Evolutionary conservation across 148 eudicot genomes (phyloP).

Genomic region (Nyssa sinensis): DNA sequence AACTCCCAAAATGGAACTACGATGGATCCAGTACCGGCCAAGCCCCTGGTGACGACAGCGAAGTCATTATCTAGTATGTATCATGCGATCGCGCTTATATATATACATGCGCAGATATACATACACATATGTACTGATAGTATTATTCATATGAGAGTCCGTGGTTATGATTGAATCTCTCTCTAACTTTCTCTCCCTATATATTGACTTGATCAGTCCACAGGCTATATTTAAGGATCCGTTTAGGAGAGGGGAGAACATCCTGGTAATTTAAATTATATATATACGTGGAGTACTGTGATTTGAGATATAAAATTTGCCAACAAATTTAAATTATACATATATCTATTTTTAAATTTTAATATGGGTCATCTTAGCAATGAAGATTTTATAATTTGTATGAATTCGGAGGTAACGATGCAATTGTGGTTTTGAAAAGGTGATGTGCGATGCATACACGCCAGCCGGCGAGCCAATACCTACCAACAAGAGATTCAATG

Average conservation of each 20-base stretch:
- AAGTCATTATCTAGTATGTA: slow-evolving; percentile 56
- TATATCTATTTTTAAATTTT: no score
- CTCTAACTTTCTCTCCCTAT: neutral
- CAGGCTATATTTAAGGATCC: slow-evolving; percentile 70
- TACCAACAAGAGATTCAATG: slow-evolving; percentile 49
- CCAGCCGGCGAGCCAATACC: slow-evolving; percentile 61
- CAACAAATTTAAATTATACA: no score
- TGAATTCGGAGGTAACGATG: neutral
- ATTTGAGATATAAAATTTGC: no score
- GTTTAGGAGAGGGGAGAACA: slow-evolving; percentile 65
- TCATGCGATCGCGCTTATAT: neutral
- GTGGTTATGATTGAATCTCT: no score
- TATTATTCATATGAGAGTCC: no score
- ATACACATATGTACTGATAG: no score
- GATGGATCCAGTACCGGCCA: slow-evolving; percentile 58
- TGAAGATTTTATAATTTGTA: no score
- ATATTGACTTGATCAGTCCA: slow-evolving; percentile 38
- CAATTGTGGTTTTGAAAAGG: slow-evolving; percentile 20
- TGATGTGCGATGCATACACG: slow-evolving; percentile 64
- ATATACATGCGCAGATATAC: no score
- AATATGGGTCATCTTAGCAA: no score
- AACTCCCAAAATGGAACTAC: slow-evolving; percentile 56
- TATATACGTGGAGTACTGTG: no score
- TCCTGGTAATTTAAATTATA: slow-evolving; percentile 37
- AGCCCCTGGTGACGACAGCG: slow-evolving; percentile 56